These are phyloP conservation scores for Tetragonia tetragonoides DNA, from an alignment of 148 eudicot species.

Conservation along the genomic window DNA sequence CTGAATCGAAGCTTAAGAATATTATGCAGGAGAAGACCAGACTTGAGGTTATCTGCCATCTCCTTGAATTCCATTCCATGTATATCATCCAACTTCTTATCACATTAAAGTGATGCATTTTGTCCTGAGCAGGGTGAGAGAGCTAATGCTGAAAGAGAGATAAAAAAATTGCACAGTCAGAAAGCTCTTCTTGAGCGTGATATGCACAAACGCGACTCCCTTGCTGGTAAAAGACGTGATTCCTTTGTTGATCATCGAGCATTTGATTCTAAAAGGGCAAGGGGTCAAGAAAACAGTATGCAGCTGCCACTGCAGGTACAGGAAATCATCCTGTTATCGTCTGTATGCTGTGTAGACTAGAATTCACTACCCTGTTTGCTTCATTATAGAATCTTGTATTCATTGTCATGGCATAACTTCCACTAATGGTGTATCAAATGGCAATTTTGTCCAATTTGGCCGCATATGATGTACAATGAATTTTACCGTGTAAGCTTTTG, in stretches of 20 bases:
- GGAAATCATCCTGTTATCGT: background rate
- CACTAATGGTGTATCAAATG: background rate
- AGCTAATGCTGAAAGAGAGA: constrained; percentile 83
- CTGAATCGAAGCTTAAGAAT: constrained; percentile 79
- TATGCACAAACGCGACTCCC: constrained; percentile 63
- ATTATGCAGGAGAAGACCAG: constrained; percentile 91
- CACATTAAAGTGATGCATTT: constrained; percentile 2
- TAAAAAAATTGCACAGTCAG: constrained; percentile 66
- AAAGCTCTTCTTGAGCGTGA: constrained; percentile 89
- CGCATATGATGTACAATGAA: background rate
- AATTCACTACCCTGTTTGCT: background rate
- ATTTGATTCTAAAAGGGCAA: constrained; percentile 56
- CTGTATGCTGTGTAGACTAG: background rate
- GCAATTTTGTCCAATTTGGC: background rate
- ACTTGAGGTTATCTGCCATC: constrained; percentile 60
- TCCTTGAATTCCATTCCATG: constrained; percentile 12
- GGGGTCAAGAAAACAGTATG: constrained; percentile 42
- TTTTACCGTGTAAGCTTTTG: background rate
- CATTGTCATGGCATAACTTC: background rate
- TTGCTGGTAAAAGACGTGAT: constrained; percentile 78
- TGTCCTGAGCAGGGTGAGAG: constrained; percentile 73
- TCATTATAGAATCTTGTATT: background rate
- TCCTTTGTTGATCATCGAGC: constrained; percentile 56
- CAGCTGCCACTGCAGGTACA: constrained; percentile 61
- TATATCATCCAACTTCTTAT: constrained; percentile 9